Evolutionary conservation across 164 flowering plant species (phyloP), one percentile per base, ranked within the genome.

Genomic region (Warburgia ugandensis): DNA sequence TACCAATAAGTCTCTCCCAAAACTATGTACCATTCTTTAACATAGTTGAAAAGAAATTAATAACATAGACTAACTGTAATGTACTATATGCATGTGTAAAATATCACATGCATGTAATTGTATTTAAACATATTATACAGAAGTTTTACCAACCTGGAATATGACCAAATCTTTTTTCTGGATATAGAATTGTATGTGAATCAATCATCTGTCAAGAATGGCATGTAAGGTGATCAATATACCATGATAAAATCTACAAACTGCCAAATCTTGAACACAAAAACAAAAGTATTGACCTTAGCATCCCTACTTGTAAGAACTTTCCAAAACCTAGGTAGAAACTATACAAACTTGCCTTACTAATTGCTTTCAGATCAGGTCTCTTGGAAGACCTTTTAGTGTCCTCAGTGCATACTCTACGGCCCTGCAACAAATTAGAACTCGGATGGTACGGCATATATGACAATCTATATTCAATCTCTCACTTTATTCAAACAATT

Each of bases 151-250:
- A 54, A 91, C 97, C 97, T 53, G 88, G 86, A 56, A 91, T 59
- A 13, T 54, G 14, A 11, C 97, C 97, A 59, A 79, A 48, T 63
- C 68, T 68, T 68, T 81, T 84, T 47, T 51, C 53, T 5, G 73
- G 65, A 59, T 67, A 56, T 49, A 90, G 31, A 33, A 72, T 45
- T 27, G 66, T 40, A 5, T 70, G 58, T 0, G 63, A 56, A 42
- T 70, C 68, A 16, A 61, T 59, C 95, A 90, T 86, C 97, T 90
- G 85, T 56, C 25, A 66, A 32, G 55, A 22, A 45, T n/a, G n/a
- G n/a, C 38, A 40, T 32, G 33, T 32, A 32, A 7, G n/a, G n/a
- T n/a, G n/a, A n/a, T n/a, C n/a, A n/a, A n/a, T 11, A 16, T 19
- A 10, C 4, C 3, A 11, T 1, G n/a, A 49, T 21, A 27, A 10